phyloP scores from a whole-genome alignment of 768 basidiomycete genomes.

The Artomyces pyxidatus region DNA sequence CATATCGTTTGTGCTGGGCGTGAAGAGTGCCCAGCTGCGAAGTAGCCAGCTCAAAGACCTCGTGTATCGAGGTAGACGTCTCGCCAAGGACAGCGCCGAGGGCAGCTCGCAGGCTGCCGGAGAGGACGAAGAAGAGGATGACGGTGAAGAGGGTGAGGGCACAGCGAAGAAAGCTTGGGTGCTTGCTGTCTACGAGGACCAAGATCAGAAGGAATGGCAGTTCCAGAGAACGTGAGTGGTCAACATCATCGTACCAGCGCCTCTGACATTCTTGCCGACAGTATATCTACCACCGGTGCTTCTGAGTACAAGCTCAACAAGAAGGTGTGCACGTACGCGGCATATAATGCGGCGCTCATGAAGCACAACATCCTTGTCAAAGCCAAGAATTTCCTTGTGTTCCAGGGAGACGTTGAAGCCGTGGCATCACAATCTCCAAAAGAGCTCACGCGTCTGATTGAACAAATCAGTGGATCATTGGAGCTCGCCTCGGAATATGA shows the following conservation, averaged over 20 bases:
- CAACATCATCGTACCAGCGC: background rate
- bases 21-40: slow-evolving; percentile 87
- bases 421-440: slow-evolving; percentile 92
- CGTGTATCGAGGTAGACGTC: slow-evolving; percentile 84
- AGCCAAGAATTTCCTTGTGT: slow-evolving; percentile 98
- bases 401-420: slow-evolving; percentile 98
- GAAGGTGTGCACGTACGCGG: slow-evolving; percentile 73
- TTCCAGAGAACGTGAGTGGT: slow-evolving; percentile 83
- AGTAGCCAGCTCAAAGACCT: slow-evolving; percentile 93
- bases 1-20: slow-evolving; percentile 96
- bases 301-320: slow-evolving; percentile 89
- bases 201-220: slow-evolving; percentile 70
- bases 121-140: slow-evolving; percentile 38
- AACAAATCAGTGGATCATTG: slow-evolving; percentile 91
- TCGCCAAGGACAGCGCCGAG: slow-evolving; percentile 42
- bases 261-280: slow-evolving; percentile 24
- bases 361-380: slow-evolving; percentile 95
- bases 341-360: slow-evolving; percentile 83
- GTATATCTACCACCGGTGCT: slow-evolving; percentile 79
- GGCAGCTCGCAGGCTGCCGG: slow-evolving; percentile 29
- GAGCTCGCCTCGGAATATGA: slow-evolving; percentile 89
- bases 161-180: slow-evolving; percentile 95
- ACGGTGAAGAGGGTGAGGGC: slow-evolving; percentile 44
- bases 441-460: slow-evolving; percentile 84
- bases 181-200: slow-evolving; percentile 80